Percentiles rank a stretch among this genome's conserved stretches.
These are phyloP conservation scores for Seminavis robusta DNA, from an alignment of 108 stramenopile species.

Conservation along the genomic window DNA sequence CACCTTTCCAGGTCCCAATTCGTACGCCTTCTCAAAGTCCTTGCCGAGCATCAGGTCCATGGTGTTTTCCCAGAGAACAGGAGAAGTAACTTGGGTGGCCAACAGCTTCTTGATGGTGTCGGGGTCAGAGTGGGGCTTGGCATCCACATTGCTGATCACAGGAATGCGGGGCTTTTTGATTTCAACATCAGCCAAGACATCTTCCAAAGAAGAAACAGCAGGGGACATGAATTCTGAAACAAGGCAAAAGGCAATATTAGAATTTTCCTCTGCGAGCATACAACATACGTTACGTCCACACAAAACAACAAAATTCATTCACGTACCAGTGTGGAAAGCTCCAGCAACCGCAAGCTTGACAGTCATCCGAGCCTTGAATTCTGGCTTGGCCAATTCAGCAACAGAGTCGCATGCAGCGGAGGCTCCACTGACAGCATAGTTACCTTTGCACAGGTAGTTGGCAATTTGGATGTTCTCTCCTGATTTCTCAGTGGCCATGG, in stretches of 20 bases:
- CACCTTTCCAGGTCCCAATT: conserved; percentile 93
- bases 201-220: conserved; percentile 84
- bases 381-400: conserved; percentile 93
- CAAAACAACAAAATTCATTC: too few species aligned
- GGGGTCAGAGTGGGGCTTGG: conserved; percentile 94
- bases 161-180: conserved; percentile 94
- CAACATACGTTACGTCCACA: too few species aligned
- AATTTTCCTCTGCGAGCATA: too few species aligned
- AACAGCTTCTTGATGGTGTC: conserved; percentile 91
- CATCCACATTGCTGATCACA: conserved; percentile 98
- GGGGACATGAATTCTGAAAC: conserved; percentile 94
- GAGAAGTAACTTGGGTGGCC: conserved; percentile 94
- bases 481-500: conserved; percentile 71
- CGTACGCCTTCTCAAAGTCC: conserved; percentile 85
- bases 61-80: conserved; percentile 94
- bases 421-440: conserved; percentile 94
- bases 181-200: conserved; percentile 83
- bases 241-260: too few species aligned
- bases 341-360: conserved; percentile 97
- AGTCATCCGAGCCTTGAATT: conserved; percentile 97
- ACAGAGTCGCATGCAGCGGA: conserved; percentile 83
- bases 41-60: conserved; percentile 80
- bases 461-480: conserved; percentile 88
- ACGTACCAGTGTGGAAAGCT: conserved; percentile 91
- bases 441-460: conserved; percentile 95